Evolutionary conservation across 2,329 filamentous ascomycete species (phyloP).

Genomic region (Piedraia hortae): DNA sequence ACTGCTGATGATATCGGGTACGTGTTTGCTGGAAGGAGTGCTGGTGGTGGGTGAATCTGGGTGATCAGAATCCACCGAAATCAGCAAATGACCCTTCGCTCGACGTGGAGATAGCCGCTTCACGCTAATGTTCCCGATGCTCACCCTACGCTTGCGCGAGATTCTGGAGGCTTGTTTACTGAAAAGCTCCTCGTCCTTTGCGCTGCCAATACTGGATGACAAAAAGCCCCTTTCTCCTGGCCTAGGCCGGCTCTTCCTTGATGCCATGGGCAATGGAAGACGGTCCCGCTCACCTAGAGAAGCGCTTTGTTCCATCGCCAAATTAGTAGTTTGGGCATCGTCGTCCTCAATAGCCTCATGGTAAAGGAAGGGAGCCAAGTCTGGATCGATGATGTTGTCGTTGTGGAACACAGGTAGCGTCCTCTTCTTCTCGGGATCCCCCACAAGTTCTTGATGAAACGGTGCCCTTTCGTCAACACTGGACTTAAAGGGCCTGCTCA

Average conservation of each 20-base stretch:
- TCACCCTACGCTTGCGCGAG: conserved; percentile 52
- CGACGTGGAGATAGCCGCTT: conserved; percentile 41
- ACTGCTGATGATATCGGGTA: conserved; percentile 30
- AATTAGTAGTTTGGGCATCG: conserved; percentile 66
- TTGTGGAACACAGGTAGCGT: conserved; percentile 81
- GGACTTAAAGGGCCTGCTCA: conserved; percentile 50
- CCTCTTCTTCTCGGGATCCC: conserved; percentile 35
- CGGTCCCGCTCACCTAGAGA: conserved; percentile 43
- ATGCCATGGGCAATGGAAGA: conserved; percentile 35
- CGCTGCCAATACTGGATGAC: conserved; percentile 34
- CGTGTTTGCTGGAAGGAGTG: conserved; percentile 4
- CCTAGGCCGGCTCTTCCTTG: conserved; percentile 47
- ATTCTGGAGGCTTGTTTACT: conserved; percentile 38
- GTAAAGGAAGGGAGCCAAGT: conserved; percentile 82
- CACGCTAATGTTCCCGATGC: conserved; percentile 51
- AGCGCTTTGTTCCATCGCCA: conserved; percentile 32
- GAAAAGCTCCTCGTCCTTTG: conserved; percentile 33
- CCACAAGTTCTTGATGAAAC: conserved; percentile 47
- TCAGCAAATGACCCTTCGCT: conserved; percentile 28
- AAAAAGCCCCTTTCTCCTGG: conserved; percentile 46
- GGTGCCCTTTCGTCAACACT: conserved; percentile 57
- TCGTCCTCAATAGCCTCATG: conserved; percentile 73
- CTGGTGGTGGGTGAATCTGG: conserved; percentile 3
- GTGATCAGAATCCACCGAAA: conserved; percentile 7
- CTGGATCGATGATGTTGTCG: conserved; percentile 94